These are phyloP conservation scores for Pinus taeda DNA, from an alignment of 75 land plant genomes.

Conservation along the genomic window DNA sequence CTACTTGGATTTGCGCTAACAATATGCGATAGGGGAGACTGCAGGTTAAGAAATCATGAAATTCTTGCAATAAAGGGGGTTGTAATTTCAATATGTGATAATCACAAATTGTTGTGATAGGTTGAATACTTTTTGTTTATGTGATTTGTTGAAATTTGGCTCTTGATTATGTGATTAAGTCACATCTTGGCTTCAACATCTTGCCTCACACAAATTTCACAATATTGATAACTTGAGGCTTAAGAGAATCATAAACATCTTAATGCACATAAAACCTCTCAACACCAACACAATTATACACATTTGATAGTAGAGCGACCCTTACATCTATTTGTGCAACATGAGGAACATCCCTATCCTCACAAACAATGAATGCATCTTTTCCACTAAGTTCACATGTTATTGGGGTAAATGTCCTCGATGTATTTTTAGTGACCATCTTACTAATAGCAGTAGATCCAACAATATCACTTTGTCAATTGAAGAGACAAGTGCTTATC, in stretches of 20 bases:
- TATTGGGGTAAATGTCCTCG: conserved; percentile 79
- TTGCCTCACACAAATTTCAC: conserved; percentile 56
- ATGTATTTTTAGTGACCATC: conserved; percentile 80
- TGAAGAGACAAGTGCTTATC: conserved; percentile 77
- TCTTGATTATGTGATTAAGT: too few relatives aligned
- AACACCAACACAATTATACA: conserved; percentile 95
- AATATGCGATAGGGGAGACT: too few relatives aligned
- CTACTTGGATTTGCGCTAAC: too few relatives aligned
- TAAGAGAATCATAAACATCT: conserved; percentile 64
- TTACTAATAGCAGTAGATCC: conserved; percentile 85
- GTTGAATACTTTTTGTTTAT: too few relatives aligned
- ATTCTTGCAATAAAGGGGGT: too few relatives aligned
- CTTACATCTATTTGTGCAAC: conserved; percentile 87
- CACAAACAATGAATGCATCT: conserved; percentile 95
- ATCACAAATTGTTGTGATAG: too few relatives aligned
- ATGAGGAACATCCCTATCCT: conserved; percentile 74
- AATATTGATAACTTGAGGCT: conserved; percentile 55
- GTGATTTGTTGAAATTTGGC: too few relatives aligned
- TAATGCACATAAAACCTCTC: conserved; percentile 90
- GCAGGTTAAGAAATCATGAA: too few relatives aligned
- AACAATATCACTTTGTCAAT: conserved; percentile 90
- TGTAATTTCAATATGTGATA: too few relatives aligned
- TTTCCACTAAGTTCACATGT: conserved; percentile 93
- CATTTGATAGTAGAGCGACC: conserved; percentile 85
- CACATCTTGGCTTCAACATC: too few relatives aligned